These are phyloP conservation scores for Aspergillus piperis DNA, from an alignment of 2,329 filamentous ascomycete species.

Conservation along the genomic window DNA sequence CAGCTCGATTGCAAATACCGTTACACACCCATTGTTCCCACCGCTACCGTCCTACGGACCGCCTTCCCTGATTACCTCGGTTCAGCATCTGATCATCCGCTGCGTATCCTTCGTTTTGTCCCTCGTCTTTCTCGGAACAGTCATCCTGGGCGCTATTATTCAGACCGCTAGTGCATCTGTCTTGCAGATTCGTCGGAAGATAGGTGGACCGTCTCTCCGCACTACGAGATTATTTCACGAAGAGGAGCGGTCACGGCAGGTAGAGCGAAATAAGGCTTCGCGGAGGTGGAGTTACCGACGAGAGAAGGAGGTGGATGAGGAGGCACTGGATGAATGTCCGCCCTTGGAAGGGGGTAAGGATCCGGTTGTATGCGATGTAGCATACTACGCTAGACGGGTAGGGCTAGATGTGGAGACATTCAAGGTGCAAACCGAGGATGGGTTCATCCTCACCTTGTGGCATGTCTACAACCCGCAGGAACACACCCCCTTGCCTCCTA, in stretches of 20 bases:
- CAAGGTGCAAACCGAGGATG: slow-evolving; percentile 88
- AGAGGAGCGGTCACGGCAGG: slow-evolving; percentile 66
- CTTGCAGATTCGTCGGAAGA: slow-evolving; percentile 52
- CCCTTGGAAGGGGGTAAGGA: slow-evolving; percentile 81
- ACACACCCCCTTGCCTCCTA: slow-evolving; percentile 58
- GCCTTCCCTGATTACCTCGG: slow-evolving; percentile 62
- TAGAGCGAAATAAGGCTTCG: slow-evolving; percentile 59
- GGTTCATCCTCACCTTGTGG: slow-evolving; percentile 86
- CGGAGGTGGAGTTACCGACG: slow-evolving; percentile 60
- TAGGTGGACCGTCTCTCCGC: slow-evolving; percentile 64
- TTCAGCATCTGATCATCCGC: slow-evolving; percentile 68
- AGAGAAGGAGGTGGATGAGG: slow-evolving; percentile 43
- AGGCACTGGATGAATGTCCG: slow-evolving; percentile 56
- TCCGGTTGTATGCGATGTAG: slow-evolving; percentile 73
- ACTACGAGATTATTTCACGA: slow-evolving; percentile 66
- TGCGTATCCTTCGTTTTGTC: slow-evolving; percentile 73
- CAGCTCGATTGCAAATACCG: slow-evolving; percentile 1
- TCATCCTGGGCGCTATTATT: slow-evolving; percentile 73
- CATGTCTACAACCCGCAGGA: slow-evolving; percentile 85
- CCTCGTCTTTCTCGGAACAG: slow-evolving; percentile 71
- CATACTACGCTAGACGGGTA: slow-evolving; percentile 83
- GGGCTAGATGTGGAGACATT: slow-evolving; percentile 83
- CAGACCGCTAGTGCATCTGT: slow-evolving; percentile 62
- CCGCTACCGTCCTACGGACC: slow-evolving; percentile 80
- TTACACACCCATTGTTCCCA: slow-evolving; percentile 64